These are phyloP conservation scores for Thielaviopsis ethacetica DNA, from an alignment of 2,329 filamentous ascomycete genomes.

Conservation along the genomic window DNA sequence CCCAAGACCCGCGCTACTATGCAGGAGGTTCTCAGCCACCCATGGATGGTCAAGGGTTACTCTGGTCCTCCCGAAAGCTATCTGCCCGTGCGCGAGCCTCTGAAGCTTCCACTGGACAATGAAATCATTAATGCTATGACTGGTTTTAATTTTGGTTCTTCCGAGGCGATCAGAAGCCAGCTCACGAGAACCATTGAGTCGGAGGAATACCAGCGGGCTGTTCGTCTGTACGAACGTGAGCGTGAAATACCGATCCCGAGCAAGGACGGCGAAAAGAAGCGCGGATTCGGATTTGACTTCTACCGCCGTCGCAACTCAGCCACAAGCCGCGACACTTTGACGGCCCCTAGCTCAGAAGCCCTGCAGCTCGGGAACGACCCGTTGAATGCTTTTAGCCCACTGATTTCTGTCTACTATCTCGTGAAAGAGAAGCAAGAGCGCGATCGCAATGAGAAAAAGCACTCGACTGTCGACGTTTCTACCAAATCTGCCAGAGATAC, in stretches of 20 bases:
- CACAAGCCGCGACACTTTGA: slow-evolving; percentile 74
- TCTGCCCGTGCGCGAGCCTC: slow-evolving; percentile 64
- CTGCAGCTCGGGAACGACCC: slow-evolving; percentile 72
- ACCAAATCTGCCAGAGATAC: slow-evolving; percentile 25
- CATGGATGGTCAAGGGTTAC: slow-evolving; percentile 92
- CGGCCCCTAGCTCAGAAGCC: slow-evolving; percentile 69
- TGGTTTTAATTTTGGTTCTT: slow-evolving; percentile 87
- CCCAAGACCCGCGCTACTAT: slow-evolving; percentile 74
- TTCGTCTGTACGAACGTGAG: slow-evolving; percentile 54
- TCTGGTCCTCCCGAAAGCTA: slow-evolving; percentile 76
- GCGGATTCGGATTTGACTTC: slow-evolving; percentile 84
- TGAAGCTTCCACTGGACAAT: slow-evolving; percentile 69
- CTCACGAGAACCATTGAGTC: slow-evolving; percentile 78
- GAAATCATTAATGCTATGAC: slow-evolving; percentile 87
- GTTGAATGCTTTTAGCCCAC: slow-evolving; percentile 79
- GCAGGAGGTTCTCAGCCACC: slow-evolving; percentile 82
- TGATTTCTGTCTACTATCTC: slow-evolving; percentile 88
- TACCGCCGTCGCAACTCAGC: slow-evolving; percentile 88
- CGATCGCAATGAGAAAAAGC: slow-evolving; percentile 31
- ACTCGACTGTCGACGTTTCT: slow-evolving; percentile 17
- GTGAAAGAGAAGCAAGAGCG: slow-evolving; percentile 89
- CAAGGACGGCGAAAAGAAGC: slow-evolving; percentile 62
- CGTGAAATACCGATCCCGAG: slow-evolving; percentile 39
- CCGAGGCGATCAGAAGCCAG: slow-evolving; percentile 68
- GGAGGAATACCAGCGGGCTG: slow-evolving; percentile 78